Base-by-base conservation (phyloP, 2,329 filamentous ascomycete genomes). In the Hypoxylon sp. region DNA sequence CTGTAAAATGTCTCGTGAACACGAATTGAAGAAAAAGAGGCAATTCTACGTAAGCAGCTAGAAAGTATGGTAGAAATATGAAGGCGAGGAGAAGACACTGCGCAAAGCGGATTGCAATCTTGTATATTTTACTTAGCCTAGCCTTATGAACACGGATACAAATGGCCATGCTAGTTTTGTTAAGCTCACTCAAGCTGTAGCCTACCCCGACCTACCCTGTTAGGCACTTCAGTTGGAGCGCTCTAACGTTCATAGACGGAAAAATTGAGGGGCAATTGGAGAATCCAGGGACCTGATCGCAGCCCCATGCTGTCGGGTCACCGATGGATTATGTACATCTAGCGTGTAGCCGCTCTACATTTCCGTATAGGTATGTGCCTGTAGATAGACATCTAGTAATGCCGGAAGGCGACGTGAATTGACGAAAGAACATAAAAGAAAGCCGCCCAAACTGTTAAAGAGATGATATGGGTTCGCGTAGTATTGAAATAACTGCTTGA, bases 201-300 rank as follows among this genome's bases (percentile, higher is more conserved):
- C 25, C 25, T 59, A 72, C 58, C 59, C 64, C 57, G 30, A 64
- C 46, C 53, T 66, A 72, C 60, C 42, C 35, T 42, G 17, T 33
- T 33, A 53, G 20, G 20, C 20, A 2, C 20, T 20, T 20, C 20
- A 20, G 2, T 2, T 20, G 20, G 37, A 20, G 44, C 44, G 35
- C 44, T 17, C 31, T 20, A 17, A 20, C 8, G 30, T 53, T 62
- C 25, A 68, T 72, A 59, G 69, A 77, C 77, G 79, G 78, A 80
- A 77, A 72, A 79, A 80, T 79, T 80, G 79, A 79, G 77, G 79
- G 78, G 78, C 72, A 79, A 62, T 72, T 73, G 69, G 73, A 62
- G 62, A 71, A 54, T 35, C 25, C 11, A 58, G 61, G 35, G 14
- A 22, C 51, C 13, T 31, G 17, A n/a, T 27, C 17, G 54, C 22